Base-by-base conservation (phyloP, 106 monocot species). In the Chionographis japonica region DNA sequence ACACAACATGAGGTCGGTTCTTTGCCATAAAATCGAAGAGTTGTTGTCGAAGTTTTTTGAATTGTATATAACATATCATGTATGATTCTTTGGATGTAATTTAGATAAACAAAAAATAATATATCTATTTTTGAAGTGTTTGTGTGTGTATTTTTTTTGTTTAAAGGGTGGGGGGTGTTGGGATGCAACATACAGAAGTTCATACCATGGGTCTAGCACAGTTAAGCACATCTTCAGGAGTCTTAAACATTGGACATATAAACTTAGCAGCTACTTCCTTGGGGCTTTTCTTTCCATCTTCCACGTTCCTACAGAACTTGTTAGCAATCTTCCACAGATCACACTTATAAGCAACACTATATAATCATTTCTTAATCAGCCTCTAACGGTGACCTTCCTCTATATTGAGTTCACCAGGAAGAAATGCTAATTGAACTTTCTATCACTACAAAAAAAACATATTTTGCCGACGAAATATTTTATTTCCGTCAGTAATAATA, bases 351-450 rank as follows among this genome's bases (percentile, higher is more conserved):
- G 89, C 89, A 43, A 77, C 73, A 67, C 89, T 92, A 67, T 98
- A 98, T 19, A 90, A 61, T n/a, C 89, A 87, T 81, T 84, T 98
- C 15, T 87, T 74, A 73, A 83, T 98, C 37, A 89, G 97, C 62
- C 92, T 80, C 52, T 92, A 92, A 77, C 85, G 90, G 38, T 98
- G 97, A 3, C 89, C 92, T 75, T 92, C 89, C 12, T 87, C 95
- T 40, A 49, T 62, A 46, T 98, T 92, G 56, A 81, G 77, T 69
- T 98, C 97, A 49, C 92, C 92, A 60, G 92, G 80, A 50, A 89
- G 97, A 92, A 98, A 75, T 92, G 97, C 73, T 92, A 63, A 86
- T 93, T 98, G 54, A 98, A 98, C 66, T 98, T 98, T 41, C 85
- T 75, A 77, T 98, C 97, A n/a, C n/a, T n/a, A n/a, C n/a, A n/a